These are phyloP conservation scores for Stygiomarasmius scandens DNA, from an alignment of 1,284 basidiomycete species.

Conservation along the genomic window DNA sequence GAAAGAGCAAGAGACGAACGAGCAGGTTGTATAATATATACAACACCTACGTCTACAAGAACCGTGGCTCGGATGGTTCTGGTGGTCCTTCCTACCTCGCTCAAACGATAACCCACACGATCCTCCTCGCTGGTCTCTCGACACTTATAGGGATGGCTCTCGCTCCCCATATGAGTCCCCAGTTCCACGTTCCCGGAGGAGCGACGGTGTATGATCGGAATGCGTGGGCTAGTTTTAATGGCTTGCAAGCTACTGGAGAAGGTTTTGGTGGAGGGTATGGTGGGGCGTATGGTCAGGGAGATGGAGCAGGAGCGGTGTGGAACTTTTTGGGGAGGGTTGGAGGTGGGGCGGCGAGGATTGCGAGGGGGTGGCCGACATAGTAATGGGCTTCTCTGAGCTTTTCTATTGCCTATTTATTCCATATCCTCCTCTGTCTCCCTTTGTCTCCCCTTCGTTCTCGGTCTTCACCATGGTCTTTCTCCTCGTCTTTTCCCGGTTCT, in stretches of 20 bases:
- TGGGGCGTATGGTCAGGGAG: slow-evolving; percentile 15
- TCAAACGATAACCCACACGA: slow-evolving; percentile 37
- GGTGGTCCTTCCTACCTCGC: slow-evolving; percentile 1
- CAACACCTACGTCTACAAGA: slow-evolving; percentile 72
- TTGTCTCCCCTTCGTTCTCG: background rate
- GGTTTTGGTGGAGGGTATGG: slow-evolving; percentile 51
- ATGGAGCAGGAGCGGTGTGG: slow-evolving; percentile 53
- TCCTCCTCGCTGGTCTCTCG: slow-evolving; percentile 58
- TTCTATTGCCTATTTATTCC: background rate
- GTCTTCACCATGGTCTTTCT: no score
- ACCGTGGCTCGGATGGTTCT: slow-evolving; percentile 24
- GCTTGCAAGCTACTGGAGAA: slow-evolving; percentile 66
- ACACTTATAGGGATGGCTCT: slow-evolving; percentile 58
- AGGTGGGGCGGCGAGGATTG: slow-evolving; percentile 71
- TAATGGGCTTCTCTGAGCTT: slow-evolving; percentile 10
- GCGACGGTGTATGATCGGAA: slow-evolving; percentile 75
- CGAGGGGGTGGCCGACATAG: slow-evolving; percentile 71
- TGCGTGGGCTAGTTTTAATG: slow-evolving; percentile 77
- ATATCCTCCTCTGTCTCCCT: background rate
- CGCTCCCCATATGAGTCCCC: slow-evolving; percentile 56
- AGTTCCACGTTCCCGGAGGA: slow-evolving; percentile 64
- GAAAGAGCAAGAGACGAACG: slow-evolving; percentile 38
- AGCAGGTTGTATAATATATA: slow-evolving; percentile 80
- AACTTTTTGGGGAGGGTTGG: slow-evolving; percentile 63
- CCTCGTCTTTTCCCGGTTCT: slow-evolving; percentile 7